Base-by-base conservation (phyloP, 2,329 filamentous ascomycete species). In the Fusarium metavorans region DNA sequence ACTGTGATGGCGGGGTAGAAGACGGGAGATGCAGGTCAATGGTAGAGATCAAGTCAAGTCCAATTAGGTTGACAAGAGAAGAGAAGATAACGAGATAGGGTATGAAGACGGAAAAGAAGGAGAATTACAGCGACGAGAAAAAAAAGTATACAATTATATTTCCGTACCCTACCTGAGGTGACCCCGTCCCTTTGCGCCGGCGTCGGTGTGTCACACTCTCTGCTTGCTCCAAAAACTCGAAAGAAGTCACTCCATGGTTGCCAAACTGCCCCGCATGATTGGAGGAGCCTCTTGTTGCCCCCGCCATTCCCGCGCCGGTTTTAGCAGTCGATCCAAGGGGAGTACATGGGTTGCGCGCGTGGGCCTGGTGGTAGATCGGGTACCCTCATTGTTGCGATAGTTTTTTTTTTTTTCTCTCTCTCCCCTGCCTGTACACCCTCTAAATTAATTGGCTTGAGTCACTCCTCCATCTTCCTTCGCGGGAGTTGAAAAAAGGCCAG, bases 181-280 rank as follows among this genome's bases (percentile, higher is more conserved):
- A 72, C 68, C 48, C 74, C 68, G 69, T 48, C 68, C 75, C 70
- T 76, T 77, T 75, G 71, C 71, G 74, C 77, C 77, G 77, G 75
- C 76, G 66, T 79, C 76, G 77, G 77, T 73, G 71, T 76, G 76
- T 68, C 71, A 73, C 71, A 64, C 69, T 69, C 65, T 18, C 68
- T 52, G 23, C 64, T 56, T 57, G 20, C 56, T 45, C 37, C 67
- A 65, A 48, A 48, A 61, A 61, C 35, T 43, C 20, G 41, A 61
- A 58, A 52, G 57, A 67, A 75, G 69, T 73, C 72, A 72, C 54
- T 70, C 48, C 62, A 74, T 74, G 61, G 73, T 76, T 79, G 68
- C 48, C 43, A 64, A 79, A 74, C 78, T 57, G 60, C 70, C 66
- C 64, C 45, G 45, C 57, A 64, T 77, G 66, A 79, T 79, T 79